These are phyloP conservation scores for Solanum tacnaense DNA, from an alignment of 257 asterid species.

Conservation along the genomic window DNA sequence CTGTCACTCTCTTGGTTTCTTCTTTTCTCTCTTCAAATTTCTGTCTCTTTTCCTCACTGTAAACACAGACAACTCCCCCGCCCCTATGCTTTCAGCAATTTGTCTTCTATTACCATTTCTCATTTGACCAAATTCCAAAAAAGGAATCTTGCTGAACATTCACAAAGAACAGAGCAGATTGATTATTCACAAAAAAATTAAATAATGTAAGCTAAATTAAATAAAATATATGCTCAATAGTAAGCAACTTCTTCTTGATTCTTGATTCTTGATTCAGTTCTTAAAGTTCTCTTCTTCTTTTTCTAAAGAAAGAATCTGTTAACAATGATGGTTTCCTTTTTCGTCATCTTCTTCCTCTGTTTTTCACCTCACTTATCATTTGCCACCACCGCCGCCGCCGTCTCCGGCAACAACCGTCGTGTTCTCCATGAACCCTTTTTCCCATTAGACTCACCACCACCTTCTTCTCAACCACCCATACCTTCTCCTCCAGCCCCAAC, in stretches of 20 bases:
- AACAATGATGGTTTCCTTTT: not conserved
- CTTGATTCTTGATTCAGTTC: not conserved
- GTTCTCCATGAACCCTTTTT: conserved; percentile 15
- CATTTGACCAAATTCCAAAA: not conserved
- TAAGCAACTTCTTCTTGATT: not conserved
- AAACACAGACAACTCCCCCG: not conserved
- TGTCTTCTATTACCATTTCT: not conserved
- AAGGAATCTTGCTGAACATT: not conserved
- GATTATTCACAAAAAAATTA: not conserved
- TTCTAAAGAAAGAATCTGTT: not conserved
- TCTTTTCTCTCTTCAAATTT: not conserved
- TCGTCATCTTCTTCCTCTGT: not conserved
- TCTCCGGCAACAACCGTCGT: conserved; percentile 13
- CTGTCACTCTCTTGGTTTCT: not conserved
- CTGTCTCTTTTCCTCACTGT: not conserved
- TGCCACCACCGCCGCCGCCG: not conserved
- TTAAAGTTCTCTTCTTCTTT: not conserved
- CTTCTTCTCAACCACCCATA: not conserved
- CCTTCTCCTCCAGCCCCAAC: not conserved
- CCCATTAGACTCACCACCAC: conserved; percentile 3
- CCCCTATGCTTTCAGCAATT: not conserved
- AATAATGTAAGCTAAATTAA: not conserved
- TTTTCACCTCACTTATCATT: not conserved
- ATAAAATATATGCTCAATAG: not conserved
- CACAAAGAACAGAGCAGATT: not conserved